Conservation (phyloP, 352 stramenopile species). For the Phytophthora capsici region DNA sequence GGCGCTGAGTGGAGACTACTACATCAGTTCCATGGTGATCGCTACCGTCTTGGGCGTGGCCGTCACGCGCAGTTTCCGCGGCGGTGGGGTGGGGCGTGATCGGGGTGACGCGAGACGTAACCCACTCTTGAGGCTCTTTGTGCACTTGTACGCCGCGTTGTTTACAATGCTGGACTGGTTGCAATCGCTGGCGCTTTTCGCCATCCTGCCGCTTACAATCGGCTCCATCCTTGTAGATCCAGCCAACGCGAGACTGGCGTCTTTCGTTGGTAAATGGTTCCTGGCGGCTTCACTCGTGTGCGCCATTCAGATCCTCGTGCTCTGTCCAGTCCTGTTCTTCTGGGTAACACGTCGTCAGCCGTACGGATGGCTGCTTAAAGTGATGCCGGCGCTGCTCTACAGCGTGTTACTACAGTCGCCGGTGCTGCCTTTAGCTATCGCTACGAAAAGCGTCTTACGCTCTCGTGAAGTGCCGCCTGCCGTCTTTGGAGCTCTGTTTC, state of each 20-base stretch:
- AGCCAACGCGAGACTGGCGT: conserved; percentile 37
- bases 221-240: conserved; percentile 51
- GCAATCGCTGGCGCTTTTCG: conserved; percentile 54
- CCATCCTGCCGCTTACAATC: conserved; percentile 55
- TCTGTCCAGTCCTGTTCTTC: conserved; percentile 58
- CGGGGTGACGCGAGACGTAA: conserved; percentile 51
- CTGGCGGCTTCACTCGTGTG: conserved; percentile 29
- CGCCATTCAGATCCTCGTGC: conserved; percentile 47
- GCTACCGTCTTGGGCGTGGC: conserved; percentile 54
- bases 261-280: conserved; percentile 56
- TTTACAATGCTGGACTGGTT: conserved; percentile 68
- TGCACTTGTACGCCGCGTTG: conserved; percentile 66
- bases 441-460: conserved; percentile 63
- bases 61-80: conserved; percentile 51
- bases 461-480: conserved; percentile 53
- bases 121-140: conserved; percentile 61
- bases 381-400: conserved; percentile 56
- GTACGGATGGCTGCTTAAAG: conserved; percentile 55
- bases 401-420: conserved; percentile 51
- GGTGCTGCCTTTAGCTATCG: conserved; percentile 55
- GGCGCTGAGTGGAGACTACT: conserved; percentile 47
- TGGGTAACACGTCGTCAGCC: conserved; percentile 59
- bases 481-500: conserved; percentile 69
- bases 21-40: conserved; percentile 58
- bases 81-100: conserved; percentile 39